These are phyloP conservation scores for Pichia sp. DNA, from an alignment of 1,139 yeast genomes.

Conservation along the genomic window DNA sequence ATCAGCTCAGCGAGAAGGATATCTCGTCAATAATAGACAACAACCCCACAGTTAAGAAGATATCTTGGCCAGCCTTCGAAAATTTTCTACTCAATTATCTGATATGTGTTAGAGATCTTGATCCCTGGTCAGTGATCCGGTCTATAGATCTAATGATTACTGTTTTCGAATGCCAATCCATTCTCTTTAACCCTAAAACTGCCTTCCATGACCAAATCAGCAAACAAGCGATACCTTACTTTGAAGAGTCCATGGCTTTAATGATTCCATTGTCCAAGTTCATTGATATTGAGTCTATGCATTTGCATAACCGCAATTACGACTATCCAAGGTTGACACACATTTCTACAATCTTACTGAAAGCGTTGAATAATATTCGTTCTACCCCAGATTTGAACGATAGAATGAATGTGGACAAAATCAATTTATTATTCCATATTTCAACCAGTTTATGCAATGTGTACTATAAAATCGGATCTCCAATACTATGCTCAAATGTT, in stretches of 20 bases:
- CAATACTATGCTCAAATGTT: constrained; percentile 68
- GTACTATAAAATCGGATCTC: constrained; percentile 60
- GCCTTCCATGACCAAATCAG: constrained; percentile 29
- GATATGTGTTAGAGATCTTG: constrained; percentile 47
- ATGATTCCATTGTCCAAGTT: constrained; percentile 48
- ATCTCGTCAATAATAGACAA: constrained; percentile 33
- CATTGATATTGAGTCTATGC: constrained; percentile 46
- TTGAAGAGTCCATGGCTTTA: constrained; percentile 39
- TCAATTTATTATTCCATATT: constrained; percentile 49
- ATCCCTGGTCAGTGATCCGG: constrained; percentile 53
- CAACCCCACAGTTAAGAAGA: constrained; percentile 35
- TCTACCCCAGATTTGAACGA: constrained; percentile 48
- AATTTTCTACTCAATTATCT: constrained; percentile 50
- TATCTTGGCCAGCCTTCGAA: constrained; percentile 52
- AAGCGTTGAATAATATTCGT: constrained; percentile 60
- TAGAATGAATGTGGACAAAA: constrained; percentile 38
- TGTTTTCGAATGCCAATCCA: constrained; percentile 50
- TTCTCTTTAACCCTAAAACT: constrained; percentile 60
- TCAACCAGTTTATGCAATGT: constrained; percentile 57
- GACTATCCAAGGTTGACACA: constrained; percentile 48
- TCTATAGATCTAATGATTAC: constrained; percentile 58
- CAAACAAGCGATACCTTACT: constrained; percentile 37
- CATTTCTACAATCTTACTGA: constrained; percentile 54
- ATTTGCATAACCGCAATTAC: constrained; percentile 36
- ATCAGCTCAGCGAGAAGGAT: constrained; percentile 17